Percentiles rank a stretch among this genome's conserved stretches.
Conservation (phyloP, 2,329 filamentous ascomycete genomes). For the Coniochaeta prunicola region DNA sequence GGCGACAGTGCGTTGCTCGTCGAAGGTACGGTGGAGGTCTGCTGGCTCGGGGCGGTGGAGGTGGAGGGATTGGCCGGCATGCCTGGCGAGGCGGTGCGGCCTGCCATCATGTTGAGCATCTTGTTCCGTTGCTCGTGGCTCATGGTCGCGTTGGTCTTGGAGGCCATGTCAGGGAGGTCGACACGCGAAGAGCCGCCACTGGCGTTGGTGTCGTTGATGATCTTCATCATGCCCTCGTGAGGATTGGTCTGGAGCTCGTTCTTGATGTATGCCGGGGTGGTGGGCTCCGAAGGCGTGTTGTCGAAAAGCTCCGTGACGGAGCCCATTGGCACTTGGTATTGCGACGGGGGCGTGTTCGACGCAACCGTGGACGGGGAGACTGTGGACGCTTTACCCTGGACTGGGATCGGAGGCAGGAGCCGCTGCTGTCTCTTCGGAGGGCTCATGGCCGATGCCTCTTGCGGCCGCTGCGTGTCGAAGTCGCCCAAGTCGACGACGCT, state of each 20-base stretch:
- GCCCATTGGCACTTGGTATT: constrained; percentile 36
- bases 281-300: constrained; percentile 35
- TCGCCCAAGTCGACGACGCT: constrained; percentile 57
- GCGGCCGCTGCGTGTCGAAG: constrained; percentile 32
- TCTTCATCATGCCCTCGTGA: constrained; percentile 56
- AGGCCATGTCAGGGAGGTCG: constrained; percentile 50
- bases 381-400: constrained; percentile 20
- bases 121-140: constrained; percentile 50
- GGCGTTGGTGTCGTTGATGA: constrained; percentile 58
- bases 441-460: constrained; percentile 24
- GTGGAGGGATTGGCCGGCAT: constrained; percentile 1
- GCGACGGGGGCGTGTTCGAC: constrained; percentile 17
- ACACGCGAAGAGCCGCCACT: constrained; percentile 28
- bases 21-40: constrained; percentile 12
- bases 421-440: constrained; percentile 46
- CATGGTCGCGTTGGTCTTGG: constrained; percentile 46
- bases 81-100: constrained; percentile 22
- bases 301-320: constrained; percentile 57
- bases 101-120: constrained; percentile 54
- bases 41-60: constrained; percentile 6
- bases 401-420: constrained; percentile 46
- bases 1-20: constrained; percentile 30
- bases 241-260: constrained; percentile 51
- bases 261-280: constrained; percentile 41
- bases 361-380: constrained; percentile 21